Percentiles rank a stretch among this genome's conserved stretches.
Evolutionary conservation across 345 rosid species (phyloP).

Genomic region (Gossypium anomalum): DNA sequence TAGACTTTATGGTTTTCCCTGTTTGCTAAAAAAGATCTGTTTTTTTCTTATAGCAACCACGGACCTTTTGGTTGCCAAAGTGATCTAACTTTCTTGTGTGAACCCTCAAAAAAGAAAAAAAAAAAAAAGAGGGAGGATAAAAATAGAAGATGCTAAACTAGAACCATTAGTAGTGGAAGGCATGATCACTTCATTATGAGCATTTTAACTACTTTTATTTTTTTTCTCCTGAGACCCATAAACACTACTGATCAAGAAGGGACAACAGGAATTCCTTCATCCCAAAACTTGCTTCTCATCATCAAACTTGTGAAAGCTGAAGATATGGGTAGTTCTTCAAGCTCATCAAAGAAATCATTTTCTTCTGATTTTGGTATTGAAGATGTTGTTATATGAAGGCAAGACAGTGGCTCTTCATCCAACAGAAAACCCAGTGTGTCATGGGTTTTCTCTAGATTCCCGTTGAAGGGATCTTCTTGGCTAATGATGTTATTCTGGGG

Average conservation of each 20-base stretch:
- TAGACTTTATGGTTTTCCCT: slow-evolving; percentile 6
- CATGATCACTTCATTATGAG: slow-evolving; percentile 16
- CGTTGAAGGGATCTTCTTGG: slow-evolving; percentile 36
- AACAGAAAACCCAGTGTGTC: slow-evolving; percentile 32
- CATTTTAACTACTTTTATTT: slow-evolving; percentile 22
- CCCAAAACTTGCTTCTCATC: slow-evolving; percentile 39
- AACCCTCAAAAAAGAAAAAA: background rate
- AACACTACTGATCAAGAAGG: slow-evolving; percentile 39
- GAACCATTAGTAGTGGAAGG: slow-evolving; percentile 9
- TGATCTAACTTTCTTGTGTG: slow-evolving; percentile 15
- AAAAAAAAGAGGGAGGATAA: background rate
- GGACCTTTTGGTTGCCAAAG: slow-evolving; percentile 13
- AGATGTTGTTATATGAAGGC: slow-evolving; percentile 25
- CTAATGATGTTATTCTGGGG: slow-evolving; percentile 32
- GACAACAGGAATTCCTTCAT: slow-evolving; percentile 58
- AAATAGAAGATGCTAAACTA: background rate
- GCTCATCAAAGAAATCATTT: slow-evolving; percentile 71
- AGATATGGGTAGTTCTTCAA: slow-evolving; percentile 55
- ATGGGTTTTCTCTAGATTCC: slow-evolving; percentile 15
- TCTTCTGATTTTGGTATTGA: slow-evolving; percentile 39
- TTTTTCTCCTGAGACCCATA: slow-evolving; percentile 14
- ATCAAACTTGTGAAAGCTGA: slow-evolving; percentile 44
- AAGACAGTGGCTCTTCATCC: slow-evolving; percentile 45
- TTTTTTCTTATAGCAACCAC: slow-evolving; percentile 13
- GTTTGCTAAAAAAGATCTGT: slow-evolving; percentile 7